phyloP scores from a whole-genome alignment of 768 basidiomycete genomes.

The Suillus sp. region DNA sequence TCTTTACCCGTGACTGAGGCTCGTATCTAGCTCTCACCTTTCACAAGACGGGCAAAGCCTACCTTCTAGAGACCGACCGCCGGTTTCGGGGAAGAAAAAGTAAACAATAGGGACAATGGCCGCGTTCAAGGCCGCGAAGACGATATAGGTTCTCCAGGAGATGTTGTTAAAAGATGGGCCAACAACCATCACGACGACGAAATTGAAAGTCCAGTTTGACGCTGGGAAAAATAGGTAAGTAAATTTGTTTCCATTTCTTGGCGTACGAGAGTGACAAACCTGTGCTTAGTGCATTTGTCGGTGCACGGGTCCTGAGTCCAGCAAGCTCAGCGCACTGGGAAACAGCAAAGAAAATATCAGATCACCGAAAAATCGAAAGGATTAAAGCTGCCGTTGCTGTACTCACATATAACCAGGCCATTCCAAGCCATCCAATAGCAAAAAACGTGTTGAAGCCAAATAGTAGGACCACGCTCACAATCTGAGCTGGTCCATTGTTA shows the following conservation, averaged over 20 bases:
- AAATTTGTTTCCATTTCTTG: not conserved
- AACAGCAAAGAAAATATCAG: not conserved
- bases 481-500: slow-evolving; percentile 26
- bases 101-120: slow-evolving; percentile 13
- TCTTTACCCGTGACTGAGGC: too few species aligned
- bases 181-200: slow-evolving; percentile 17
- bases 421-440: slow-evolving; percentile 40
- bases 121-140: slow-evolving; percentile 15
- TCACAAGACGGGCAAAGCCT: not conserved
- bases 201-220: slow-evolving; percentile 18
- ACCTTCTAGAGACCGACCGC: slow-evolving; percentile 18
- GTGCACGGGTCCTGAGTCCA: slow-evolving; percentile 30
- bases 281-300: slow-evolving; percentile 33
- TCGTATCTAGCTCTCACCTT: too few species aligned
- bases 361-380: not conserved
- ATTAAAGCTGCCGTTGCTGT: not conserved
- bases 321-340: slow-evolving; percentile 35
- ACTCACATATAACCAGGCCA: slow-evolving; percentile 36
- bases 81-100: slow-evolving; percentile 17
- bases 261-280: slow-evolving; percentile 9
- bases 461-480: slow-evolving; percentile 25
- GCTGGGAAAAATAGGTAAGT: slow-evolving; percentile 8
- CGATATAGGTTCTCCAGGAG: slow-evolving; percentile 16
- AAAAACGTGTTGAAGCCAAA: slow-evolving; percentile 43
- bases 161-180: slow-evolving; percentile 17